Percentiles rank a stretch among this genome's conserved stretches.
phyloP scores from a whole-genome alignment of 306 rosid genomes.

The Styphnolobium japonicum region DNA sequence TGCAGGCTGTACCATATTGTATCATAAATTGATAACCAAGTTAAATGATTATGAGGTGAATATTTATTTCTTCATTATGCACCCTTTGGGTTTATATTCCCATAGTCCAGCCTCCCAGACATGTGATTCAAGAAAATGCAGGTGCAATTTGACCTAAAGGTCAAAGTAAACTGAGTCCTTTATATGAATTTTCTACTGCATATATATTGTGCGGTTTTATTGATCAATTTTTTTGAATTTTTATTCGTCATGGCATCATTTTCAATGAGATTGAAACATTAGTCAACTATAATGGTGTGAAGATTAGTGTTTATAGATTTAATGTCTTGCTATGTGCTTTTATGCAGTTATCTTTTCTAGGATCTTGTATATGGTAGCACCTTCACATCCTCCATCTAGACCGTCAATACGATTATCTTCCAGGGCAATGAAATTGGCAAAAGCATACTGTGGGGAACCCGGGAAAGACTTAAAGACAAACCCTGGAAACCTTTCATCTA shows the following conservation, averaged over 20 bases:
- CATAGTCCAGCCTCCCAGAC: neutral
- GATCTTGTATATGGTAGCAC: constrained; percentile 58
- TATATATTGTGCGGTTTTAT: neutral
- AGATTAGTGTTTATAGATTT: constrained; percentile 13
- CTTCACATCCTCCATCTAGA: constrained; percentile 45
- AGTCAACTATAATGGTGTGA: neutral
- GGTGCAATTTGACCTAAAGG: neutral
- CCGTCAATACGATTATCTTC: constrained; percentile 44
- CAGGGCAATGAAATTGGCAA: constrained; percentile 68
- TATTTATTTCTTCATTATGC: neutral
- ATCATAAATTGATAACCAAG: neutral
- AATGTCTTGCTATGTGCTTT: constrained; percentile 26
- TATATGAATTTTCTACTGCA: neutral
- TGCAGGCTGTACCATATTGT: neutral
- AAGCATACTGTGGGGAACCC: constrained; percentile 54
- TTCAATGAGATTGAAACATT: neutral
- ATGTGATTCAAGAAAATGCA: neutral
- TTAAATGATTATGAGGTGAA: neutral
- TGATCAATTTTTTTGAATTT: neutral
- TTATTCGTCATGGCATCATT: neutral
- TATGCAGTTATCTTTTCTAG: constrained; percentile 71
- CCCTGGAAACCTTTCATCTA: constrained; percentile 73
- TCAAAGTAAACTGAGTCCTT: neutral
- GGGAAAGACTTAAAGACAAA: constrained; percentile 50
- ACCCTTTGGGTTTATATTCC: neutral